Percentiles rank a stretch among this genome's conserved stretches.
Conservation (phyloP, 179 eudicot species). For the Spergularia azorica region DNA sequence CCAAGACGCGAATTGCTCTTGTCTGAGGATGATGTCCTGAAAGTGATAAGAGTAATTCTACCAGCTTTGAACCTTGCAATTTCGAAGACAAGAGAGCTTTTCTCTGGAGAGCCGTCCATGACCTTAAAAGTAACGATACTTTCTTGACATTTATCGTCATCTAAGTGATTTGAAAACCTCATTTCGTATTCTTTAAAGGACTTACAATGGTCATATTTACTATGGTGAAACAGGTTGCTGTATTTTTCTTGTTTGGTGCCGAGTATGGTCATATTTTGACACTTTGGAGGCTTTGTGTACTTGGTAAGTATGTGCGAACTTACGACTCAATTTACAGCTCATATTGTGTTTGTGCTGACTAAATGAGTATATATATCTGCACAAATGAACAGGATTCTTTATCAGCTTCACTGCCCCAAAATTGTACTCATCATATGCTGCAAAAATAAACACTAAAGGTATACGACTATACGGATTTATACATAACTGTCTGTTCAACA, state of each 20-base stretch:
- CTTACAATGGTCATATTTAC: neutral
- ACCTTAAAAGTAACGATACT: slow-evolving; percentile 68
- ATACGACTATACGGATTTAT: slow-evolving; percentile 4
- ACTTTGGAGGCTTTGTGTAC: slow-evolving; percentile 70
- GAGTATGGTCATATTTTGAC: slow-evolving; percentile 90
- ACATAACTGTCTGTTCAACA: neutral
- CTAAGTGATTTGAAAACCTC: neutral
- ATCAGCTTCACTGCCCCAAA: slow-evolving; percentile 80
- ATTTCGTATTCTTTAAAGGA: neutral
- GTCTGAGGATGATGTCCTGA: slow-evolving; percentile 71
- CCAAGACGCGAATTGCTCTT: slow-evolving; percentile 46
- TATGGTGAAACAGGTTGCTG: slow-evolving; percentile 56
- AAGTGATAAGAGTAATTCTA: slow-evolving; percentile 58
- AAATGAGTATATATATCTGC: neutral
- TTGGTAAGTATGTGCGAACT: slow-evolving; percentile 48
- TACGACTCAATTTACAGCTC: neutral
- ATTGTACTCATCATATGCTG: slow-evolving; percentile 58
- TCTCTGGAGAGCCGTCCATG: slow-evolving; percentile 96
- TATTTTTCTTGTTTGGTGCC: slow-evolving; percentile 63
- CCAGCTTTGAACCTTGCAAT: slow-evolving; percentile 73
- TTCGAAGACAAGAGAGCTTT: slow-evolving; percentile 55
- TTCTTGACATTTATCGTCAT: neutral
- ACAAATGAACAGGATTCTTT: slow-evolving; percentile 62
- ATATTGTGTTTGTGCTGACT: neutral
- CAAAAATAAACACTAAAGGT: slow-evolving; percentile 65